Conservation (phyloP, 768 basidiomycete genomes). For the Lenzites betulinus region DNA sequence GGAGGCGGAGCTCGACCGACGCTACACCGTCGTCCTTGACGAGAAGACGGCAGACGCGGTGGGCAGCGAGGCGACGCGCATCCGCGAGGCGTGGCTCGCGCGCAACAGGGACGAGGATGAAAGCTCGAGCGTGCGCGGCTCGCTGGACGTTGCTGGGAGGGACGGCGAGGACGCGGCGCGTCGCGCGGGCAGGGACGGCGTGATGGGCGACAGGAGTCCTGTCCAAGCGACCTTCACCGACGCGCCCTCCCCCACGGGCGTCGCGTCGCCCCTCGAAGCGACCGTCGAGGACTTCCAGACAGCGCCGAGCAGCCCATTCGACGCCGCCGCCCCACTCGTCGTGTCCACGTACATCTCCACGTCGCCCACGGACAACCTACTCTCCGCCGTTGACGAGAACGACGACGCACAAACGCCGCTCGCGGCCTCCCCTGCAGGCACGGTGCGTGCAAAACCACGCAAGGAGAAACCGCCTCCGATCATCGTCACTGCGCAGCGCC, state of each 20-base stretch:
- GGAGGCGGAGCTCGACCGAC: slow-evolving; percentile 23
- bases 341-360: neutral
- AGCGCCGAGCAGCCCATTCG: slow-evolving; percentile 1
- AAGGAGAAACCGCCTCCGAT: slow-evolving; percentile 25
- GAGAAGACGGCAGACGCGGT: neutral
- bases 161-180: neutral
- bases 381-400: neutral
- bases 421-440: slow-evolving; percentile 6
- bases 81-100: slow-evolving; percentile 25
- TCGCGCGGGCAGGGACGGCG: slow-evolving; percentile 12
- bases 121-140: neutral
- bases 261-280: neutral
- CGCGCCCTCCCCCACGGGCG: neutral
- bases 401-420: neutral
- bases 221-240: slow-evolving; percentile 6
- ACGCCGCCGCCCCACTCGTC: neutral
- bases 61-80: slow-evolving; percentile 18
- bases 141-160: neutral
- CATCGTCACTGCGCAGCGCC: slow-evolving; percentile 11
- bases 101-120: slow-evolving; percentile 1
- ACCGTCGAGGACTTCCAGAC: slow-evolving; percentile 10
- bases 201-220: slow-evolving; percentile 3
- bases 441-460: slow-evolving; percentile 8
- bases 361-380: neutral
- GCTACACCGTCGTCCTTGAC: slow-evolving; percentile 18